These are phyloP conservation scores for Mentha longifolia DNA, from an alignment of 257 asterid genomes.

Conservation along the genomic window DNA sequence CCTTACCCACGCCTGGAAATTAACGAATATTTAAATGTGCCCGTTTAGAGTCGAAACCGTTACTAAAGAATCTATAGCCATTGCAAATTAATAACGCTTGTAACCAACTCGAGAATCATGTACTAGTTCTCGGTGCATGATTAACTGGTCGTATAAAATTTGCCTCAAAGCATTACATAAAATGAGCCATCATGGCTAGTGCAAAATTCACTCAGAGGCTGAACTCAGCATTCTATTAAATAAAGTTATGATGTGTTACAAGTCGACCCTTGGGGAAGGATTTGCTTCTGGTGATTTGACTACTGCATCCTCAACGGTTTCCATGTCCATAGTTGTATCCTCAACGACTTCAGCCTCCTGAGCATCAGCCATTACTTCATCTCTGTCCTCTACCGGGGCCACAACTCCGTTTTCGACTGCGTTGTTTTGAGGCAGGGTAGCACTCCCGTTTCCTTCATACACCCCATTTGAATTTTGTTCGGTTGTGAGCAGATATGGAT, in stretches of 20 bases:
- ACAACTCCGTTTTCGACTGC: conserved; percentile 60
- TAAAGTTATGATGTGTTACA: conserved; percentile 30
- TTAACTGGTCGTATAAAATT: neutral
- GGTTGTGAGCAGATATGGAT: conserved; percentile 43
- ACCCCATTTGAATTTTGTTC: conserved; percentile 47
- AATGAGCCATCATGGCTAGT: neutral
- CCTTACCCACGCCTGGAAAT: too few relatives aligned
- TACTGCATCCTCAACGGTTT: conserved; percentile 59
- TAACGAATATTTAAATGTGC: too few relatives aligned
- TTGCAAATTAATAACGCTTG: neutral
- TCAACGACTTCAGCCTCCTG: conserved; percentile 64
- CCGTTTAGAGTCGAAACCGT: too few relatives aligned
- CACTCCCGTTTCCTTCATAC: conserved; percentile 41
- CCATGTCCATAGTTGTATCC: conserved; percentile 67
- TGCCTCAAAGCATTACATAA: conserved; percentile 1
- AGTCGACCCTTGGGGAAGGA: conserved; percentile 52
- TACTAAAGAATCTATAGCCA: neutral
- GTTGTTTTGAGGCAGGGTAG: conserved; percentile 35
- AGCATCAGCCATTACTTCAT: conserved; percentile 85
- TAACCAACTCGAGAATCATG: neutral
- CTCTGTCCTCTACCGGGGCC: conserved; percentile 53
- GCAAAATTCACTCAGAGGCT: neutral
- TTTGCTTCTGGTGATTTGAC: conserved; percentile 61
- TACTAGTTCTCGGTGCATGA: neutral
- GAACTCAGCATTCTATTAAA: neutral